Evolutionary conservation across 306 rosid species (phyloP).

Genomic region (Quercus rubra): DNA sequence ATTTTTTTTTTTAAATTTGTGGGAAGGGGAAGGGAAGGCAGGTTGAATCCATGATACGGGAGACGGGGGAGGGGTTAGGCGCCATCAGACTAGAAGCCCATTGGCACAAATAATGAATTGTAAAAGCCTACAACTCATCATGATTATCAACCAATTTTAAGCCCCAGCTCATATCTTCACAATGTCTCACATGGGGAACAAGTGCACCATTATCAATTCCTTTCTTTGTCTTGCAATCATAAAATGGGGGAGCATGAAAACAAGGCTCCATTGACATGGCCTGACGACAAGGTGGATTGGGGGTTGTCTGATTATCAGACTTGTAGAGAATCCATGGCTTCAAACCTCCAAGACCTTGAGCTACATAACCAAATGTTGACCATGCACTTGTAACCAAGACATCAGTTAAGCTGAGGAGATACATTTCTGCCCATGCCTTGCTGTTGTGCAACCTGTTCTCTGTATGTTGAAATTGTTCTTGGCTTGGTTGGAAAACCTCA

Average conservation of each 20-base stretch:
- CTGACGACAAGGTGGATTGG: conserved; percentile 48
- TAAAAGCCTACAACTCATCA: conserved; percentile 16
- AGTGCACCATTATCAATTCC: conserved; percentile 58
- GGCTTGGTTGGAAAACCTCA: conserved; percentile 66
- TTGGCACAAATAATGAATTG: neutral
- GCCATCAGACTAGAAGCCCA: neutral
- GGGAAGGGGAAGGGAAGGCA: too few relatives aligned
- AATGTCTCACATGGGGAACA: conserved; percentile 72
- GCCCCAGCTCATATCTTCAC: conserved; percentile 88
- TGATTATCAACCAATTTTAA: conserved; percentile 18
- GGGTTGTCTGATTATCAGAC: conserved; percentile 54
- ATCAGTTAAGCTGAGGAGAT: conserved; percentile 58
- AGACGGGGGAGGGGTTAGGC: neutral
- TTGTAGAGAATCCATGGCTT: conserved; percentile 76
- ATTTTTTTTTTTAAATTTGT: too few relatives aligned
- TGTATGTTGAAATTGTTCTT: conserved; percentile 64
- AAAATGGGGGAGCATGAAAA: conserved; percentile 75
- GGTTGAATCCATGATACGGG: too few relatives aligned
- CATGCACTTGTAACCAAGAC: conserved; percentile 62
- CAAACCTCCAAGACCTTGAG: conserved; percentile 74
- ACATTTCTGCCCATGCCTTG: conserved; percentile 75
- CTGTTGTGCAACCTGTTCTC: conserved; percentile 58
- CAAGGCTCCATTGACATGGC: conserved; percentile 84
- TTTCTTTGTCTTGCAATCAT: conserved; percentile 65
- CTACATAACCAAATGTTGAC: conserved; percentile 79